These are phyloP conservation scores for Alternaria longipes DNA, from an alignment of 2,329 filamentous ascomycete genomes.

Conservation along the genomic window DNA sequence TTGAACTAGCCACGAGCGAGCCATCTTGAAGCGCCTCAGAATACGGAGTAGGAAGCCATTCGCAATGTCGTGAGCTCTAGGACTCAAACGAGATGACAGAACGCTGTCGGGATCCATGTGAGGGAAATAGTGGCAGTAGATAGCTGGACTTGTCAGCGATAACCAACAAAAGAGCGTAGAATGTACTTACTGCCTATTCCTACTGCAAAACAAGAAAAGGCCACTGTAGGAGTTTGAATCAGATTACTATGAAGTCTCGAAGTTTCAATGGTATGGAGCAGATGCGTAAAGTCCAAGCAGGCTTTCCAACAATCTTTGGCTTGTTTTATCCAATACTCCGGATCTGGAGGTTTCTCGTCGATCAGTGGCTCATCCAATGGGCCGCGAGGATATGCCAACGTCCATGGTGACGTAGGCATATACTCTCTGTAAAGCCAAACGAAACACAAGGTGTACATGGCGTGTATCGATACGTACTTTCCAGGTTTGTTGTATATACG, in stretches of 20 bases:
- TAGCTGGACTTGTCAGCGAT: constrained; percentile 48
- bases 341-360: constrained; percentile 15
- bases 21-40: constrained; percentile 26
- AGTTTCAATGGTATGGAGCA: constrained; percentile 62
- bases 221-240: constrained; percentile 72
- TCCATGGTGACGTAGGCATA: constrained; percentile 70
- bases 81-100: constrained; percentile 50
- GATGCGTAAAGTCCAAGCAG: constrained; percentile 69
- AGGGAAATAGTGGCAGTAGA: constrained; percentile 73
- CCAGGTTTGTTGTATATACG: constrained; percentile 72
- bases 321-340: constrained; percentile 68
- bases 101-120: constrained; percentile 70
- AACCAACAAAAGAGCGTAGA: background rate
- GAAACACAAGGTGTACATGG: constrained; percentile 70
- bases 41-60: constrained; percentile 28
- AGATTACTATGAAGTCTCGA: constrained; percentile 64
- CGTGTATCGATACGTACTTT: constrained; percentile 72
- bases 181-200: constrained; percentile 63
- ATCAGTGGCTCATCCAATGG: constrained; percentile 64
- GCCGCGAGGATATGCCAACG: constrained; percentile 60
- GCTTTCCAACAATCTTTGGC: constrained; percentile 70
- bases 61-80: constrained; percentile 29
- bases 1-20: constrained; percentile 21
- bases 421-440: constrained; percentile 76
- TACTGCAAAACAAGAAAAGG: constrained; percentile 73